phyloP scores from a whole-genome alignment of 2,329 filamentous ascomycete species.

The Fusarium poae region DNA sequence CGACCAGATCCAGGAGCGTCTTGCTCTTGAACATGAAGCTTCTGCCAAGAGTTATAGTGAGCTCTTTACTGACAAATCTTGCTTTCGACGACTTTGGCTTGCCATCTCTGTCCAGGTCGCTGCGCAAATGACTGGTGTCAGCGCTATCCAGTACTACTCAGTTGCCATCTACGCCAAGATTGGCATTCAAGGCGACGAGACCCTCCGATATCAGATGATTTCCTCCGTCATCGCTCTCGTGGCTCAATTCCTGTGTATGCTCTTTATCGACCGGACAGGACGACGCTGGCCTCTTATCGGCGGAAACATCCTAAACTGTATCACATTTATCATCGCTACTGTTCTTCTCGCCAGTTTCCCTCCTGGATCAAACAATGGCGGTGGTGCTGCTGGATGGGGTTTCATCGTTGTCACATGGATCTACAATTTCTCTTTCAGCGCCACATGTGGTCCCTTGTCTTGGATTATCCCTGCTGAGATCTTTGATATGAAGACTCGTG shows the following conservation, averaged over 20 bases:
- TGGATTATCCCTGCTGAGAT: slow-evolving; percentile 75
- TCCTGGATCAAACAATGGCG: slow-evolving; percentile 54
- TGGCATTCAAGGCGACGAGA: slow-evolving; percentile 73
- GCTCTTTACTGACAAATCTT: slow-evolving; percentile 71
- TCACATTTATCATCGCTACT: slow-evolving; percentile 79
- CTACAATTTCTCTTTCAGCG: slow-evolving; percentile 34
- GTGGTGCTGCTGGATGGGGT: slow-evolving; percentile 70
- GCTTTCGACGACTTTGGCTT: slow-evolving; percentile 78
- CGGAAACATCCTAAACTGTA: slow-evolving; percentile 78
- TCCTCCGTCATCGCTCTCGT: slow-evolving; percentile 77
- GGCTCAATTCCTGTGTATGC: slow-evolving; percentile 76
- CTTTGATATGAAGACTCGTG: slow-evolving; percentile 79
- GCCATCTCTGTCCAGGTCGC: slow-evolving; percentile 77
- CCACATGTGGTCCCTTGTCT: slow-evolving; percentile 29
- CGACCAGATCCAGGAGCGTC: slow-evolving; percentile 75
- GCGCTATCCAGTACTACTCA: slow-evolving; percentile 81
- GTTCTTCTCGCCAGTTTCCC: slow-evolving; percentile 69
- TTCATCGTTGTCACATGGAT: slow-evolving; percentile 34
- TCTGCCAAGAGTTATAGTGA: slow-evolving; percentile 76
- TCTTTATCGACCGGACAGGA: slow-evolving; percentile 77
- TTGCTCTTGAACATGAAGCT: slow-evolving; percentile 73
- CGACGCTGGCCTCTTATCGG: slow-evolving; percentile 78
- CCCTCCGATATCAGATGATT: slow-evolving; percentile 82
- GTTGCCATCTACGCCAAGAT: slow-evolving; percentile 76
- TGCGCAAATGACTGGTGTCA: slow-evolving; percentile 82